Conservation (phyloP, 805 yeast species). For the Wickerhamiella nectarea region DNA sequence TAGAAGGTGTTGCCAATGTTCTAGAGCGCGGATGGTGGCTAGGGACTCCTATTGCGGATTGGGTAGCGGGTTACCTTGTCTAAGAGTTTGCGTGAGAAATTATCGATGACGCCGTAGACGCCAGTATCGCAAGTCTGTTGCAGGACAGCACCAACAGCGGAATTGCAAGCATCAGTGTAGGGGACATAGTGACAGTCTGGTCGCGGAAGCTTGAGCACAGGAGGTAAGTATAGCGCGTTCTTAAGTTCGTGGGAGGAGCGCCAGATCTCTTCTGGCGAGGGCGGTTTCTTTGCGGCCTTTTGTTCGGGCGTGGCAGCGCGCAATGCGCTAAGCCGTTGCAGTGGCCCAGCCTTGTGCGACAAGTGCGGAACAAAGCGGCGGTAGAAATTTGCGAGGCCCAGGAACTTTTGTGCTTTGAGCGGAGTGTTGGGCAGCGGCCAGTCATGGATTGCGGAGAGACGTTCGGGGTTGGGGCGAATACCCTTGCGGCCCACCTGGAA, state of each 20-base stretch:
- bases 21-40: neutral
- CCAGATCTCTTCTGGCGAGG: neutral
- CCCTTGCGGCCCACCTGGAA: neutral
- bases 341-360: neutral
- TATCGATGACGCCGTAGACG: neutral
- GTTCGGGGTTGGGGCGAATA: neutral
- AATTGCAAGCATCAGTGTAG: neutral
- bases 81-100: neutral
- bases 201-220: neutral
- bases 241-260: neutral
- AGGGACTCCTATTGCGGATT: neutral
- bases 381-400: conserved; percentile 2
- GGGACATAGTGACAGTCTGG: neutral
- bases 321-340: neutral
- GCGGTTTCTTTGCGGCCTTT: neutral
- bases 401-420: neutral
- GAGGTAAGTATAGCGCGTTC: neutral
- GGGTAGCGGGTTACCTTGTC: neutral
- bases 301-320: neutral
- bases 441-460: neutral
- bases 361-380: neutral
- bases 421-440: neutral
- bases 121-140: neutral
- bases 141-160: neutral
- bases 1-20: neutral